Percentiles rank a stretch among this genome's conserved stretches.
Conservation (phyloP, 768 basidiomycete genomes). For the Boletus sp. region DNA sequence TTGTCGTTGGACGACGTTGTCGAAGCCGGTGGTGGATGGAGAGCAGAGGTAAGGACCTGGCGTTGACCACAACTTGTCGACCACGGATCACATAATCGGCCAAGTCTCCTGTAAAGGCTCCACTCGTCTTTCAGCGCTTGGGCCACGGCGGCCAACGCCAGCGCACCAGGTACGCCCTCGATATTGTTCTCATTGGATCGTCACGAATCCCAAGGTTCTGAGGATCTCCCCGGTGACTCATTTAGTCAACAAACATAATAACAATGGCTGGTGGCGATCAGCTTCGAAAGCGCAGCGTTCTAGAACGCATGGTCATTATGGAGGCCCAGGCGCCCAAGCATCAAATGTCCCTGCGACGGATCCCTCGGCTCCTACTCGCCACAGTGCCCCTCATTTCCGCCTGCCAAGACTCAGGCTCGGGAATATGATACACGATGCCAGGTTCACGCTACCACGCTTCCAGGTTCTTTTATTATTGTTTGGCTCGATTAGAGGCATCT, state of each 20-base stretch:
- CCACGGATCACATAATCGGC: constrained; percentile 15
- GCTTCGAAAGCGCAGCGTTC: not conserved
- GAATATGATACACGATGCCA: not conserved
- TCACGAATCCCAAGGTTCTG: not conserved
- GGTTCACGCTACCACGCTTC: too few species aligned
- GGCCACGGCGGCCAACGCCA: too few species aligned
- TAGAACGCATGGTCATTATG: not conserved
- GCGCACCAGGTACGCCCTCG: too few species aligned
- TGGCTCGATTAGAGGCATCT: not conserved
- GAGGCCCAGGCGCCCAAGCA: not conserved
- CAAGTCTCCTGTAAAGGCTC: not conserved
- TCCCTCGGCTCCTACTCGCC: not conserved
- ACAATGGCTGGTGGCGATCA: not conserved
- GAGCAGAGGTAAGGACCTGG: not conserved
- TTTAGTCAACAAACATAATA: not conserved
- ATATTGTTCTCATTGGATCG: not conserved
- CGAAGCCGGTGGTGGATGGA: not conserved
- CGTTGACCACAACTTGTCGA: not conserved
- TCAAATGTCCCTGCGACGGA: not conserved
- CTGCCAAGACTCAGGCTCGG: not conserved
- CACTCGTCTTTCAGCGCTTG: not conserved
- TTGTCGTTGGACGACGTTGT: not conserved
- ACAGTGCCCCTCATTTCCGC: not conserved
- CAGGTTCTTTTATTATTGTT: too few species aligned
- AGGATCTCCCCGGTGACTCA: not conserved